Conservation (phyloP, 2,329 filamentous ascomycete species). For the Sporothrix luriei region DNA sequence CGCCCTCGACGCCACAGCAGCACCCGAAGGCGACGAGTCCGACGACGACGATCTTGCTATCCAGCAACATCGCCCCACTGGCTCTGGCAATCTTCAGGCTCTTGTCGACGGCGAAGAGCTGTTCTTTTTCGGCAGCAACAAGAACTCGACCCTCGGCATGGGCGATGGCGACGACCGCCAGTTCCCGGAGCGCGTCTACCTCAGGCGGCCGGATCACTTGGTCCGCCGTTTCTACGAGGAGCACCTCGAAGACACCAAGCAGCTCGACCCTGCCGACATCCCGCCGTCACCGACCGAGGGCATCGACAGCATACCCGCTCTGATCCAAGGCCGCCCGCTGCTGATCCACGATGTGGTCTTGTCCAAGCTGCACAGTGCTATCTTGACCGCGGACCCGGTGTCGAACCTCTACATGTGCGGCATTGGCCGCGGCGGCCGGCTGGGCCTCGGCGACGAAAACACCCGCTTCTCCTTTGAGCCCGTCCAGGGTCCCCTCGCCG, state of each 20-base stretch:
- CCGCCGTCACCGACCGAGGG: constrained; percentile 37
- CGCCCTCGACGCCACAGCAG: constrained; percentile 34
- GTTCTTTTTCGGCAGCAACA: constrained; percentile 94
- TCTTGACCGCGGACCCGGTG: constrained; percentile 82
- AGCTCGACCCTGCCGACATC: not conserved
- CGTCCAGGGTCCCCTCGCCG: constrained; percentile 73
- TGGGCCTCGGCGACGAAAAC: constrained; percentile 86
- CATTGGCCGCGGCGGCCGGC: constrained; percentile 83
- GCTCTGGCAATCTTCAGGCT: constrained; percentile 34
- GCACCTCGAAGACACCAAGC: constrained; percentile 53
- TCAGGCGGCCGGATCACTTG: constrained; percentile 77
- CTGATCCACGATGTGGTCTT: constrained; percentile 79
- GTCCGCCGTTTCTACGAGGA: constrained; percentile 73
- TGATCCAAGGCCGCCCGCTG: constrained; percentile 72
- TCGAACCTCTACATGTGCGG: constrained; percentile 93
- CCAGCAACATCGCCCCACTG: constrained; percentile 17
- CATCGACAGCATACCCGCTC: constrained; percentile 64
- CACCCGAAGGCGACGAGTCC: constrained; percentile 12
- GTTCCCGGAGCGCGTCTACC: constrained; percentile 78
- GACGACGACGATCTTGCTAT: constrained; percentile 23
- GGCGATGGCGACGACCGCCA: constrained; percentile 96
- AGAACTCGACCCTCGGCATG: constrained; percentile 87
- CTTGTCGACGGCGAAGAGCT: constrained; percentile 67
- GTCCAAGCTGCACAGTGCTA: constrained; percentile 88
- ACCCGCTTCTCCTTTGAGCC: constrained; percentile 85